Base-by-base conservation (phyloP, 2,329 filamentous ascomycete genomes). In the Ambrosiella beaveri region DNA sequence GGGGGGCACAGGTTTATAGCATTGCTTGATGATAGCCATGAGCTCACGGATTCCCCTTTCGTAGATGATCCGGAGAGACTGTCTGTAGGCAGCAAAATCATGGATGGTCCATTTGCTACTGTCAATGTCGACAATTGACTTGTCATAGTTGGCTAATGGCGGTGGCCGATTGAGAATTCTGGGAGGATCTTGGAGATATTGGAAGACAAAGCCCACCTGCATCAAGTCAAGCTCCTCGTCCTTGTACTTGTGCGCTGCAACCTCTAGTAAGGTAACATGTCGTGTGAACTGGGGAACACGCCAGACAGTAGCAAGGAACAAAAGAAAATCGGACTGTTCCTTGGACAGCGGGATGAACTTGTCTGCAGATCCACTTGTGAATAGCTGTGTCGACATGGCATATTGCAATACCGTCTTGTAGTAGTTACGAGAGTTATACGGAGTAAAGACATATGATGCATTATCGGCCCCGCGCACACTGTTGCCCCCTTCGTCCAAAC, bases 271-370 rank as follows among this genome's bases (percentile, higher is more conserved):
- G 5, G 91, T 71, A 5, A 95, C 81, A 56, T 88, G 76, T 50
- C 89, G 80, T 2, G 88, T 88, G 65, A 84, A 88, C 63, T 85
- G 82, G 1, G 91, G 89, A 62, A 98, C 78, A 54, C 93, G 84
- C 93, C 93, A 98, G 65, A 90, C 82, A 62, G 88, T 74, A 60
- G 85, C 87, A 59, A 96, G 77, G 68, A 97, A 91, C 61, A 85
- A 86, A 62, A 98, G 71, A 51, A 98, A 73, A 58, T 96, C 89
- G 54, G 81, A 78, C 1, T 88, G 93, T 62, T 86, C 80, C 64
- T 84, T 87, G 0, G 88, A 93, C n/a, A 85, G 70, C 12, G 78
- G 76, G 27, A 71, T 70, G 59, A 73, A 70, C 45, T 75, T 72
- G 53, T 74, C 71, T 15, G 73, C 68, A 57, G 73, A 72, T 58